Evolutionary conservation across 139 green algal species (phyloP).

Genomic region (Yamagishiella unicocca): DNA sequence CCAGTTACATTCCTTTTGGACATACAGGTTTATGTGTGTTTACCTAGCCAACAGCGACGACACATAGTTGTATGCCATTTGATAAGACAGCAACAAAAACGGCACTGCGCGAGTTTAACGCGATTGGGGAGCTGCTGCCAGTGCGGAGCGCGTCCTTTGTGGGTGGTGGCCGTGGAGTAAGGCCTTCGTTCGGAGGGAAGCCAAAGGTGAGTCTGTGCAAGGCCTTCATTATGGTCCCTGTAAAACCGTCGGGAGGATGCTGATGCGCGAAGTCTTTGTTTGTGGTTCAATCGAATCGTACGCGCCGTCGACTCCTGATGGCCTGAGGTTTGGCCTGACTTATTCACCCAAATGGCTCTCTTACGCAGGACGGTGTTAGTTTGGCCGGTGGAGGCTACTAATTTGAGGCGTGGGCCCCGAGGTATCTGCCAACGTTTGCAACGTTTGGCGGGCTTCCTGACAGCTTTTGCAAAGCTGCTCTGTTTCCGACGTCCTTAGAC

Average conservation of each 20-base stretch:
- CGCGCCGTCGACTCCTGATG: too few relatives aligned
- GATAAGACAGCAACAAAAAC: background rate
- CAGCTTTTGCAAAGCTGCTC: background rate
- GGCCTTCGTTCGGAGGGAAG: background rate
- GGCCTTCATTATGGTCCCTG: too few relatives aligned
- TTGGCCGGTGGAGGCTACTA: slow-evolving; percentile 4
- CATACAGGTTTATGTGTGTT: too few relatives aligned
- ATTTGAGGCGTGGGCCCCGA: background rate
- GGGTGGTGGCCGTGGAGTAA: background rate
- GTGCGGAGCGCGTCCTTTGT: background rate
- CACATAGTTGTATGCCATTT: background rate
- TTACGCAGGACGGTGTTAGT: background rate
- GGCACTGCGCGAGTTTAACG: background rate
- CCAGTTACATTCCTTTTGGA: too few relatives aligned
- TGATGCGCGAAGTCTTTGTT: too few relatives aligned
- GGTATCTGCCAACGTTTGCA: slow-evolving; percentile 10
- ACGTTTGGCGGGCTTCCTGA: background rate
- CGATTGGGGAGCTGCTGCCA: background rate
- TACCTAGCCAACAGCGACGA: too few relatives aligned
- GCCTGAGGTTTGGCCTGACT: too few relatives aligned
- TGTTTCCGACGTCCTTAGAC: background rate
- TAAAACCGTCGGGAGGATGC: too few relatives aligned
- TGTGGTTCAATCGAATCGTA: too few relatives aligned
- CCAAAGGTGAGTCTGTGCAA: too few relatives aligned
- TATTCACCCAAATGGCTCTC: background rate